These are phyloP conservation scores for Meredithiella fracta DNA, from an alignment of 2,329 filamentous ascomycete genomes.

Conservation along the genomic window DNA sequence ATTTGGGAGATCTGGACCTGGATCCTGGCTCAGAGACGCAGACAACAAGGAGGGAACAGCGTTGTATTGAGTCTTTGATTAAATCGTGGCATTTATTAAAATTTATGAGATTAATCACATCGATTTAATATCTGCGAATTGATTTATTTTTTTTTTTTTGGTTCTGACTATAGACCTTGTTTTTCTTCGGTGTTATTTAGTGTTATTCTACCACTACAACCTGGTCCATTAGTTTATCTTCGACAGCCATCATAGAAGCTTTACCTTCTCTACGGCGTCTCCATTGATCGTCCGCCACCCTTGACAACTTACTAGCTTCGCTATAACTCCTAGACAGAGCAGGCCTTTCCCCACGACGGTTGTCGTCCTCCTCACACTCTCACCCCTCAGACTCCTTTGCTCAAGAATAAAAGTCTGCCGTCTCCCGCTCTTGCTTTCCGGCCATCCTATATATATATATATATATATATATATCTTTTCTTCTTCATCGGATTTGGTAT, in stretches of 20 bases:
- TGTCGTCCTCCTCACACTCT: too few relatives aligned
- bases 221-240: constrained; percentile 1
- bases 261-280: background rate
- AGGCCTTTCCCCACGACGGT: too few relatives aligned
- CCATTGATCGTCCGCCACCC: background rate
- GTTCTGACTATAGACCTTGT: background rate
- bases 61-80: background rate
- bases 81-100: background rate
- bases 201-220: background rate
- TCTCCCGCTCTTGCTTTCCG: constrained; percentile 3
- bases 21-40: background rate
- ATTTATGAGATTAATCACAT: background rate
- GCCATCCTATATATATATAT: background rate
- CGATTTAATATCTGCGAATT: background rate
- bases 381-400: background rate
- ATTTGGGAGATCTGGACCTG: background rate
- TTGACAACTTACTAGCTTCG: background rate
- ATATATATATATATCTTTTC: background rate
- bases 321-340: background rate
- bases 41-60: background rate
- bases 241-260: background rate
- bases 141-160: background rate
- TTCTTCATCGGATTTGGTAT: constrained; percentile 9
- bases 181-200: background rate
- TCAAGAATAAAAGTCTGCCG: constrained; percentile 11